Base-by-base conservation (phyloP, 805 yeast species). In the Myxozyma geophila region DNA sequence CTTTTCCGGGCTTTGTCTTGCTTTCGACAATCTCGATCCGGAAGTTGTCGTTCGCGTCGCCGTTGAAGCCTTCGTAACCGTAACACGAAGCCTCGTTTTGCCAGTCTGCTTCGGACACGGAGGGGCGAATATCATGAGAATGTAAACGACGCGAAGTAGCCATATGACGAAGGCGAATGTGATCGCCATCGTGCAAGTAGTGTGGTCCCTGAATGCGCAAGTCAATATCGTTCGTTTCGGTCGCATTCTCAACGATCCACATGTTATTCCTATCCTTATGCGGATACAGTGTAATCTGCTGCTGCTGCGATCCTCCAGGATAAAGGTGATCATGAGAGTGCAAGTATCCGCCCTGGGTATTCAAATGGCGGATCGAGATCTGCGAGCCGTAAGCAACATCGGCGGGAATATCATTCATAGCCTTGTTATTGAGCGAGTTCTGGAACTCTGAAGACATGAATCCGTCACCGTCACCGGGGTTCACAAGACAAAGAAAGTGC, bases 71-170 rank as follows among this genome's bases (percentile, higher is more conserved):
- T 7, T 80, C 75, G 74, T 83, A 83, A 4, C 93, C 95, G 61
- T 85, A 79, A 67, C 90, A 85, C 35, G 90, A 83, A 0, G 92
- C 96, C 75, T 92, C 96, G 67, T 82, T 83, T 72, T 92, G 87
- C 75, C 93, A 92, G 61, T 95, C 98, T 72, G 90, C 95, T 73
- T 90, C 96, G 9, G 93, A 84, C 35, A 92, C 84, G 9, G 97
- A 97, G 2, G 98, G 97, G 64, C 92, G 85, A 56, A 83, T 78
- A 65, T 89, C 89, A 67, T 82, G 85, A 23, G 91, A 88, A 67
- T 86, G 86, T 58, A 95, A 76, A 52, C 89, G 84, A 66, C 85
- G 85, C 15, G 87, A 83, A 0, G 98, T 88, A 1, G 70, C 65
- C 62, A 81, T 80, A 74, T 95, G 98, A 78, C 83, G 85, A n/a